Conservation (phyloP, 2,329 filamentous ascomycete genomes). For the Helotiales sp. region DNA sequence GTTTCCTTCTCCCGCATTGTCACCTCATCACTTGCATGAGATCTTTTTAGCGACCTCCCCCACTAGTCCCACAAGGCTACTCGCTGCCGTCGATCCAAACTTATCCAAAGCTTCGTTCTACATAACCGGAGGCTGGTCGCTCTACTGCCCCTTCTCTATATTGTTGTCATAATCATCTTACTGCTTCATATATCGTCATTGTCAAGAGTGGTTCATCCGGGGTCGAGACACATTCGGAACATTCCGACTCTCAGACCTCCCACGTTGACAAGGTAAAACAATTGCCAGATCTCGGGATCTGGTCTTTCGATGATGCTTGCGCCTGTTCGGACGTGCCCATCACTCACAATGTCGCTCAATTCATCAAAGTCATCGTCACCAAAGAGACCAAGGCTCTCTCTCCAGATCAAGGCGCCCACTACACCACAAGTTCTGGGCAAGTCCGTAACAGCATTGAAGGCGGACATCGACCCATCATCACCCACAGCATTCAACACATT, state of each 20-base stretch:
- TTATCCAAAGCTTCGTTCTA: conserved; percentile 27
- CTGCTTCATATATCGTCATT: background rate
- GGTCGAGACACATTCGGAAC: conserved; percentile 5
- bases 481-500: conserved; percentile 66
- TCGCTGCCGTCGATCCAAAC: conserved; percentile 21
- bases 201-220: conserved; percentile 1
- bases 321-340: conserved; percentile 25
- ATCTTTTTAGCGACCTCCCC: conserved; percentile 18
- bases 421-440: conserved; percentile 41
- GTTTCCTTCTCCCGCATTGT: conserved; percentile 26
- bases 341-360: conserved; percentile 31
- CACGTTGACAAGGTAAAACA: conserved; percentile 1
- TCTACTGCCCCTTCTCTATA: conserved; percentile 5
- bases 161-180: conserved; percentile 8
- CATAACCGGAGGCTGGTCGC: conserved; percentile 17
- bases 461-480: conserved; percentile 54
- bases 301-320: conserved; percentile 29
- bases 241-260: conserved; percentile 8
- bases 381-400: conserved; percentile 53
- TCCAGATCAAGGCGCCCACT: conserved; percentile 51
- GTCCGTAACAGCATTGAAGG: conserved; percentile 43
- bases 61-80: conserved; percentile 15
- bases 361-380: conserved; percentile 27
- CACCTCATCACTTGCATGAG: conserved; percentile 31
- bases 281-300: conserved; percentile 18